Base-by-base conservation (phyloP, 768 basidiomycete species). In the Russula virescens region DNA sequence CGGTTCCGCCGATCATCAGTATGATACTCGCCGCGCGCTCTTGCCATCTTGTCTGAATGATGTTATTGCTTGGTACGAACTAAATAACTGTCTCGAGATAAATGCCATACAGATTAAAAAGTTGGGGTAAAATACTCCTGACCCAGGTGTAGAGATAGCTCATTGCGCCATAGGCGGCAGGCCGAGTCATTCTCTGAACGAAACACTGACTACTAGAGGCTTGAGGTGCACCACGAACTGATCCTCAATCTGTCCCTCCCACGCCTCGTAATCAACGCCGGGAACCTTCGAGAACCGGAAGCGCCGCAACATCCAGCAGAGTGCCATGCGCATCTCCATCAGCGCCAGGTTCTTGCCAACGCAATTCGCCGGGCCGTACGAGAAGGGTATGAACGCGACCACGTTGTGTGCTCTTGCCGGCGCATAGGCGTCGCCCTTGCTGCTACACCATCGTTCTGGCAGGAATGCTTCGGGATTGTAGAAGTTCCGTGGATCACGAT, bases 331-430 rank as follows among this genome's bases (percentile, higher is more conserved):
- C 72, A 79, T 73, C 67, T 79, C 77, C 68, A 72, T 71, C 67
- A 71, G 66, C 28, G 79, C 80, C 21, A 80, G 70, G 46, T 72
- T 75, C 68, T 77, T 78, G 3, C 80, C 80, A 0, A 74, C 76
- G 50, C 80, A 81, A 40, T 70, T 77, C 14, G 73, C 68, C 21
- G 79, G 76, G 2, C 80, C 80, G 16, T 69, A 61, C 4, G 79
- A 79, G 66, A 79, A 79, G 0, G 80, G 77, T 31, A 77, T 71
- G 62, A 78, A 79, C n/a, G 77, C 77, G 2, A 66, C 46, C 4
- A 70, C 49, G 58, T 76, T 67, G 63, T 70, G 72, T 40, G 53
- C 62, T 43, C 70, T 54, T 1, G 0, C 34, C 23, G 5, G 51
- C 53, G 19, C 38, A 45, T 1, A 31, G 31, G 31, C 31, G 8